Conservation (phyloP, 2,329 filamentous ascomycete genomes). For the Fusarium vanettenii region DNA sequence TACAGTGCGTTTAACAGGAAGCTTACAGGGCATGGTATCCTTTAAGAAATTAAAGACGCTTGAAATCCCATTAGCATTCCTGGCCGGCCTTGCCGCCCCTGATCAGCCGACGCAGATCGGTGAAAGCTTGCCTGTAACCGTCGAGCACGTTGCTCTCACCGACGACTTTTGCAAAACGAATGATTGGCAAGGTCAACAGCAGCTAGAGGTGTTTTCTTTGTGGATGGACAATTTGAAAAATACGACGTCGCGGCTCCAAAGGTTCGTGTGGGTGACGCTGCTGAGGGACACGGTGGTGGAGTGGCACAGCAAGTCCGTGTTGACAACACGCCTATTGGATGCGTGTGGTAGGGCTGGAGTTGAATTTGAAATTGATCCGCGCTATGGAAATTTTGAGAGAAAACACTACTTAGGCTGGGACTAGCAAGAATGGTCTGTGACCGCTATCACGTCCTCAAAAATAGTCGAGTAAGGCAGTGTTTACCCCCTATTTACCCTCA, state of each 20-base stretch:
- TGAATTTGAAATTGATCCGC: neutral
- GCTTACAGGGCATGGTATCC: neutral
- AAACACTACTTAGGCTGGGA: neutral
- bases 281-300: neutral
- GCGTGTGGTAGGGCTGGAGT: neutral
- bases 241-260: neutral
- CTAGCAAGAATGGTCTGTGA: neutral
- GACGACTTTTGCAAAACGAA: neutral
- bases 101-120: neutral
- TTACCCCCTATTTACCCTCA: neutral
- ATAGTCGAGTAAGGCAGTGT: neutral
- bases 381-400: neutral
- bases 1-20: neutral
- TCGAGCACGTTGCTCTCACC: neutral
- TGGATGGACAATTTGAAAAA: neutral
- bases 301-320: neutral
- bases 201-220: neutral
- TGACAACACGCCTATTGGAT: neutral
- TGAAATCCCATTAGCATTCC: neutral
- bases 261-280: neutral
- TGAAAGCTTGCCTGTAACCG: neutral
- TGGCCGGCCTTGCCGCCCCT: neutral
- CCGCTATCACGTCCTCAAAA: neutral
- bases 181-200: neutral
- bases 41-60: neutral